These are phyloP conservation scores for Euphorbia schlechtendalii DNA, from an alignment of 441 rosid species.

Conservation along the genomic window DNA sequence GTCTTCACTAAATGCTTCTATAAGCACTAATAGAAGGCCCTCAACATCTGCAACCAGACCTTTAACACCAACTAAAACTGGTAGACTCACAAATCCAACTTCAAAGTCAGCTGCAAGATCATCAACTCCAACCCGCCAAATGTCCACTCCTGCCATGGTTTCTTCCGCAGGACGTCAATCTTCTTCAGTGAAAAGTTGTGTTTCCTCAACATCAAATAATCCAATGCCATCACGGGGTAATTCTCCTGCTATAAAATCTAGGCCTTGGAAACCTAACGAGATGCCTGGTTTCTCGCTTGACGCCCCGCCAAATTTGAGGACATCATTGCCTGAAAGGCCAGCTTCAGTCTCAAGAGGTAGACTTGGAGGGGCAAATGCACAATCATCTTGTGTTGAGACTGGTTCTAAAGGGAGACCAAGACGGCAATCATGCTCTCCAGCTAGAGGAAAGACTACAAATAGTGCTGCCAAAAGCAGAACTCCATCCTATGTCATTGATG, in stretches of 20 bases:
- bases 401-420: constrained; percentile 40
- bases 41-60: constrained; percentile 35
- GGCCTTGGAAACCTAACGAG: constrained; percentile 51
- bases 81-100: constrained; percentile 34
- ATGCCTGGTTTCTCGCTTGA: constrained; percentile 48
- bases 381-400: constrained; percentile 35
- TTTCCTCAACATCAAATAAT: constrained; percentile 28
- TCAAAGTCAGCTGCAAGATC: constrained; percentile 33
- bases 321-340: constrained; percentile 49
- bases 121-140: constrained; percentile 36
- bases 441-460: constrained; percentile 39
- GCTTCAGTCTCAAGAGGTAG: constrained; percentile 57
- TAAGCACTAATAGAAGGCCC: constrained; percentile 37
- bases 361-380: constrained; percentile 33
- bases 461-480: constrained; percentile 25
- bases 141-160: constrained; percentile 23
- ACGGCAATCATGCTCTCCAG: constrained; percentile 61
- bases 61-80: constrained; percentile 43
- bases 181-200: constrained; percentile 47
- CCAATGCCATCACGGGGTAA: constrained; percentile 37
- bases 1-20: constrained; percentile 27
- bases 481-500: constrained; percentile 33
- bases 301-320: constrained; percentile 46
- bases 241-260: constrained; percentile 41
- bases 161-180: constrained; percentile 37